Percentiles rank a stretch among this genome's conserved stretches.
Conservation (phyloP, 495 filamentous ascomycete genomes). For the Xylaria castorea region DNA sequence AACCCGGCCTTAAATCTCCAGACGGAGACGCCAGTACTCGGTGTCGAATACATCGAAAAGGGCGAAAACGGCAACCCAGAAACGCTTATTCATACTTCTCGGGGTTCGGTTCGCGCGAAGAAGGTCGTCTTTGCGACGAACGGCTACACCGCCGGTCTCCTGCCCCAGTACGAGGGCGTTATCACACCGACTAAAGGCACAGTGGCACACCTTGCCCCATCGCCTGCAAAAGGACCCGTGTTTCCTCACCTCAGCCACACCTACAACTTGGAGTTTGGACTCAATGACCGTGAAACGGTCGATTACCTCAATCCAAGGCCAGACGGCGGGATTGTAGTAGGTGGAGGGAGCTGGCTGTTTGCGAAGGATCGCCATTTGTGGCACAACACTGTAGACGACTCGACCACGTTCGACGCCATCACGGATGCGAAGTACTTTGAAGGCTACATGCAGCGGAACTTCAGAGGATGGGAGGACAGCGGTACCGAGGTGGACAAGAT, state of each 20-base stretch:
- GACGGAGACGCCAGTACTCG: conserved; percentile 27
- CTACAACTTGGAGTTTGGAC: conserved; percentile 19
- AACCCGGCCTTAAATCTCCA: conserved; percentile 17
- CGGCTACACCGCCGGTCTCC: conserved; percentile 31
- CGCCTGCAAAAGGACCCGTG: conserved; percentile 9
- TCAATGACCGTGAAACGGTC: conserved; percentile 1
- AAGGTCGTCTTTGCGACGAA: conserved; percentile 39
- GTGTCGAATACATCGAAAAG: conserved; percentile 23
- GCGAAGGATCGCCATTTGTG: conserved; percentile 43
- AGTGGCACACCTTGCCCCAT: conserved; percentile 23
- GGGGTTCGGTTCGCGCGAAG: conserved; percentile 29
- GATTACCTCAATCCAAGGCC: conserved; percentile 34
- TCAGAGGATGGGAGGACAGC: conserved; percentile 54
- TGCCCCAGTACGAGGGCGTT: conserved; percentile 29
- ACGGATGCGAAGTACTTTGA: conserved; percentile 48
- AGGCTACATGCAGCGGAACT: conserved; percentile 56
- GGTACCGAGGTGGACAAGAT: conserved; percentile 50
- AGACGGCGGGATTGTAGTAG: conserved; percentile 42
- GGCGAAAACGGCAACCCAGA: background rate
- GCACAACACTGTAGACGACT: conserved; percentile 56
- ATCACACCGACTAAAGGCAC: conserved; percentile 30
- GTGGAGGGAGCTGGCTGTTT: conserved; percentile 51
- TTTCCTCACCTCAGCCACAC: conserved; percentile 18
- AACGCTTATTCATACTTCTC: conserved; percentile 23
- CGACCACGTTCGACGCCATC: conserved; percentile 46